These are phyloP conservation scores for Fusarium sp. DNA, from an alignment of 2,329 filamentous ascomycete species.

Conservation along the genomic window DNA sequence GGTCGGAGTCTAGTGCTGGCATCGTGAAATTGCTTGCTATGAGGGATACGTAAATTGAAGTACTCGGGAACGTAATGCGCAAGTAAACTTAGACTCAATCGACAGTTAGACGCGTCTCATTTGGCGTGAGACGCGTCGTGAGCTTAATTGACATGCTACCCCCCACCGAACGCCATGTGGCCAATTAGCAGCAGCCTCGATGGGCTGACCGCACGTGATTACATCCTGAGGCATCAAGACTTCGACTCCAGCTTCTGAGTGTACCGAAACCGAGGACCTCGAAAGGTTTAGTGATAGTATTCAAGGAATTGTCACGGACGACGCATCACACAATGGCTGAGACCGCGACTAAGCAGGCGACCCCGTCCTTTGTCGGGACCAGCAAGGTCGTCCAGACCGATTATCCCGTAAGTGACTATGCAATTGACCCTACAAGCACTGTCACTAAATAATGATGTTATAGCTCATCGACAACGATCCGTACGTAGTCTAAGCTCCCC, in stretches of 20 bases:
- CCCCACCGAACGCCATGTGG: conserved; percentile 4
- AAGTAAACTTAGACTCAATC: not conserved
- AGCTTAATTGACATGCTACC: conserved; percentile 42
- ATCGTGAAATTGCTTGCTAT: conserved; percentile 2
- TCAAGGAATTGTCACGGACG: conserved; percentile 47
- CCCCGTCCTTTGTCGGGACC: conserved; percentile 52
- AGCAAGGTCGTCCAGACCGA: conserved; percentile 84
- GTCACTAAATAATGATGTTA: conserved; percentile 49
- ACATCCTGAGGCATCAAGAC: conserved; percentile 47
- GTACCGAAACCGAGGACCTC: conserved; percentile 42
- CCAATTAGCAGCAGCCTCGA: conserved; percentile 30
- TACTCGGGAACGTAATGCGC: not conserved
- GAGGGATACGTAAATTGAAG: not conserved
- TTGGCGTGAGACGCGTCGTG: conserved; percentile 39
- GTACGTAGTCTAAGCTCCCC: conserved; percentile 63
- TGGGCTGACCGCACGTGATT: conserved; percentile 50
- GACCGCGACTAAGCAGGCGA: conserved; percentile 53
- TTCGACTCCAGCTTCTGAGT: conserved; percentile 41
- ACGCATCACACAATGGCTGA: conserved; percentile 54
- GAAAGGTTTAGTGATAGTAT: conserved; percentile 45
- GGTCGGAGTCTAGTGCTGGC: conserved; percentile 43
- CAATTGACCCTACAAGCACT: conserved; percentile 40
- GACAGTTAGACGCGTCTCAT: conserved; percentile 27
- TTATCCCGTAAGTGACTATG: conserved; percentile 77
- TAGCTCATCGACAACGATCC: conserved; percentile 99